Conservation (phyloP, 352 stramenopile genomes). For the Thraustochytrium sp. region DNA sequence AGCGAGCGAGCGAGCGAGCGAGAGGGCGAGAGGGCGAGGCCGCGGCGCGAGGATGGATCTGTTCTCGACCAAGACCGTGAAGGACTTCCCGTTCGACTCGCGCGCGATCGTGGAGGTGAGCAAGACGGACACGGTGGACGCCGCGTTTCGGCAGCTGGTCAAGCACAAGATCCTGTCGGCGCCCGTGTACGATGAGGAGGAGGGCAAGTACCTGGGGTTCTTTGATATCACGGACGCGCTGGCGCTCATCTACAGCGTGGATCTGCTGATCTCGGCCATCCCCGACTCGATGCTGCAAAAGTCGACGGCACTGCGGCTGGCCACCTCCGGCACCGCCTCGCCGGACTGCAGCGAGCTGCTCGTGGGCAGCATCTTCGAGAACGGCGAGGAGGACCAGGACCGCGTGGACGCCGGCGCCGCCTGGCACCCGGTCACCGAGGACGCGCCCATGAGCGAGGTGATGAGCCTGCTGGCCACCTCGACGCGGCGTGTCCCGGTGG, state of each 20-base stretch:
- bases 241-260: conserved; percentile 41
- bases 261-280: conserved; percentile 32
- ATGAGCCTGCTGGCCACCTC: conserved; percentile 22
- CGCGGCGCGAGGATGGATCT: conserved; percentile 33
- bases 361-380: conserved; percentile 34
- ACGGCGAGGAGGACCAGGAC: neutral
- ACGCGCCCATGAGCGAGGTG: conserved; percentile 13
- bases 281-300: conserved; percentile 39
- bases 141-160: conserved; percentile 12
- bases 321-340: neutral
- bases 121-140: conserved; percentile 25
- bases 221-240: conserved; percentile 37
- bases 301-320: conserved; percentile 9
- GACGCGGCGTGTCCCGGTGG: neutral
- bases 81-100: neutral
- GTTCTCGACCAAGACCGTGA: conserved; percentile 33
- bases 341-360: conserved; percentile 37
- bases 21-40: too few relatives aligned
- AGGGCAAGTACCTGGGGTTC: conserved; percentile 38
- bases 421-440: conserved; percentile 31
- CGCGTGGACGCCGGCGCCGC: neutral
- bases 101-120: conserved; percentile 17
- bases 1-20: too few relatives aligned
- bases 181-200: neutral
- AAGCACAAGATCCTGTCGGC: conserved; percentile 38